Evolutionary conservation across 192 early-diverging fungal species (phyloP), one percentile per base, ranked within the genome.

Genomic region (Podila epigama): DNA sequence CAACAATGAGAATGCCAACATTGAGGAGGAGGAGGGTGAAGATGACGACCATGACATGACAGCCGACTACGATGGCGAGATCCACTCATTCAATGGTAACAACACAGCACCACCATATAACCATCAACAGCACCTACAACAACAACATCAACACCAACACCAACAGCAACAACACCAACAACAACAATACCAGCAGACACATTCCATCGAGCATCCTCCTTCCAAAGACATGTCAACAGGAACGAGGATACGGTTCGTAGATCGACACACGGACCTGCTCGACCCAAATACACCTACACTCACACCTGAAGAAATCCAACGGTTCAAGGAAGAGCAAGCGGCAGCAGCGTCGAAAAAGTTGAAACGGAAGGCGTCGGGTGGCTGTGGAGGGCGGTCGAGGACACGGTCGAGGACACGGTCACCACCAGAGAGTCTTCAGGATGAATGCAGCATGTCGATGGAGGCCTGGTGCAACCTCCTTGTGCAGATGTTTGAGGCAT

Each of bases 391-490:
- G 65, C 67, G 72, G 3, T 73, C 80, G 11, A 48, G 64, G 50
- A 75, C 70, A 44, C 67, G 72, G 3, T 73, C 80, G 11, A 48
- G 64, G 50, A 75, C 70, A 44, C 20, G 66, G 15, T 70, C 80
- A 28, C 72, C 68, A 29, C 51, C 66, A 7, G 65, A 44, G 9
- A 59, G 51, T 29, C 57, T 81, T 36, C 68, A 68, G 44, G 71
- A 81, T 32, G 68, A 70, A 32, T 75, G 69, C 40, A 68, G 71
- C 15, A 81, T 81, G 80, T 77, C 72, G 1, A 69, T 75, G 64
- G 73, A 81, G 50, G 80, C 72, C 5, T 81, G 80, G 80, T 70
- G 67, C 37, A 75, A 77, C 44, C 48, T 81, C 15, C 56, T 81
- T 2, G 72, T 69, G 6, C 67, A 81, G 44, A 81, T 81, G 72